phyloP scores from a whole-genome alignment of 1,284 basidiomycete species.

The Bondarzewia mesenterica region DNA sequence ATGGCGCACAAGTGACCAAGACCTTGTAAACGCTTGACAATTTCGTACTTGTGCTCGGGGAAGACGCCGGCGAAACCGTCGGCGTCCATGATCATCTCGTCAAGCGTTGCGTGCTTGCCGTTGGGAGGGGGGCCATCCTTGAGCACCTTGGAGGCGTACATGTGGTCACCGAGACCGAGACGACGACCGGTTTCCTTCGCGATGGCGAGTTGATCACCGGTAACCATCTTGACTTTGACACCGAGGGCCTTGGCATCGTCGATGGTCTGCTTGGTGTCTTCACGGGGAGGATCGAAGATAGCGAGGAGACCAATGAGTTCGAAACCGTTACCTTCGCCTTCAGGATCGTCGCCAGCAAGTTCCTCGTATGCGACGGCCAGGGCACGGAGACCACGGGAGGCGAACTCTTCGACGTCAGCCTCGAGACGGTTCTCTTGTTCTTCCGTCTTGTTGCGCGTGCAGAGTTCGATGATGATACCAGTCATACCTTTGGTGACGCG shows the following conservation, averaged over 20 bases:
- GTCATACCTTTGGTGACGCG: slow-evolving; percentile 99
- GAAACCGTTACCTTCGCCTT: slow-evolving; percentile 89
- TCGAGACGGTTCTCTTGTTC: slow-evolving; percentile 89
- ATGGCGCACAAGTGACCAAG: slow-evolving; percentile 85
- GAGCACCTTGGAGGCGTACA: slow-evolving; percentile 94
- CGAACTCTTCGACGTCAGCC: slow-evolving; percentile 93
- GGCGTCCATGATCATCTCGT: slow-evolving; percentile 91
- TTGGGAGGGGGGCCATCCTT: slow-evolving; percentile 83
- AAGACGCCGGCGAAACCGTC: slow-evolving; percentile 94
- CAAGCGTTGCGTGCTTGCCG: slow-evolving; percentile 74
- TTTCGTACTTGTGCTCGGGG: slow-evolving; percentile 93
- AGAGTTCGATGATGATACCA: slow-evolving; percentile 91
- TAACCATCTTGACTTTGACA: slow-evolving; percentile 99
- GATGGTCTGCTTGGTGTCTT: slow-evolving; percentile 98
- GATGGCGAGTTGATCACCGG: slow-evolving; percentile 98
- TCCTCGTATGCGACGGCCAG: slow-evolving; percentile 96
- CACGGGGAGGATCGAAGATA: slow-evolving; percentile 97
- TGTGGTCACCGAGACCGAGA: slow-evolving; percentile 93
- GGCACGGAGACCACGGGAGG: slow-evolving; percentile 92
- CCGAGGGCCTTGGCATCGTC: slow-evolving; percentile 94
- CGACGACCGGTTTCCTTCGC: slow-evolving; percentile 98
- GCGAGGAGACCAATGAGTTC: slow-evolving; percentile 96
- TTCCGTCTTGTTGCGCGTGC: slow-evolving; percentile 93
- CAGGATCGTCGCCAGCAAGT: slow-evolving; percentile 72
- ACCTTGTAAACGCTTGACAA: slow-evolving; percentile 90